These are phyloP conservation scores for Terfezia claveryi DNA, from an alignment of 495 filamentous ascomycete genomes.

Conservation along the genomic window DNA sequence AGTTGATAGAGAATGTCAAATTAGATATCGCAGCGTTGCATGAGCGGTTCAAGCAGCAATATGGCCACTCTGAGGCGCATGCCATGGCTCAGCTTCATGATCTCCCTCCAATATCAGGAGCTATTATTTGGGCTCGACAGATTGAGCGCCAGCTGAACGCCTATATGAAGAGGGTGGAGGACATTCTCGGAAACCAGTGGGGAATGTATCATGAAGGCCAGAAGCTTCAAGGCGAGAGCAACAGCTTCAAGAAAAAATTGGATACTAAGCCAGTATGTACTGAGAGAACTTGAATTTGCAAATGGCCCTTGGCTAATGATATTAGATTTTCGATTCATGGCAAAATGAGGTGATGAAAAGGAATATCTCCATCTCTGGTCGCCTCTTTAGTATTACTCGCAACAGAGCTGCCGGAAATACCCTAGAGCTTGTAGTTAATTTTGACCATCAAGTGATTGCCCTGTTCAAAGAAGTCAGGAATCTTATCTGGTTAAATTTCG, in stretches of 20 bases:
- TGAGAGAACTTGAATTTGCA: no score
- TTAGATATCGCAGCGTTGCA: conserved; percentile 80
- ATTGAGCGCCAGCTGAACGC: conserved; percentile 84
- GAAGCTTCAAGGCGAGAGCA: conserved; percentile 71
- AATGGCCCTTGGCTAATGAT: no score
- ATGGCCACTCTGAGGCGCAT: conserved; percentile 91
- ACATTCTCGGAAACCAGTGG: conserved; percentile 87
- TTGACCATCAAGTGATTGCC: conserved; percentile 87
- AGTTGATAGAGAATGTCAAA: conserved; percentile 93
- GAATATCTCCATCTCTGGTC: conserved; percentile 72
- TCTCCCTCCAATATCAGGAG: conserved; percentile 81
- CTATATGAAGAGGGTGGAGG: conserved; percentile 95
- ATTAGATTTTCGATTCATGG: conserved; percentile 73
- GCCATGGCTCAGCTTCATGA: conserved; percentile 93
- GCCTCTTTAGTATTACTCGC: conserved; percentile 70
- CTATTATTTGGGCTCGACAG: conserved; percentile 90
- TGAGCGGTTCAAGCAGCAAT: conserved; percentile 94
- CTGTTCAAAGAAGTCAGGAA: conserved; percentile 98
- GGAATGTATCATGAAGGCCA: conserved; percentile 82
- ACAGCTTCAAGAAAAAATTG: conserved; percentile 82
- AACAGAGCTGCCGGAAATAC: conserved; percentile 71
- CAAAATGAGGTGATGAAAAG: conserved; percentile 65
- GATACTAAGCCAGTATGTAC: conserved; percentile 45
- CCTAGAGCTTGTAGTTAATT: conserved; percentile 78
- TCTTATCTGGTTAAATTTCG: conserved; percentile 75